Conservation (phyloP, 768 basidiomycete genomes). For the Mycena epipterygia region DNA sequence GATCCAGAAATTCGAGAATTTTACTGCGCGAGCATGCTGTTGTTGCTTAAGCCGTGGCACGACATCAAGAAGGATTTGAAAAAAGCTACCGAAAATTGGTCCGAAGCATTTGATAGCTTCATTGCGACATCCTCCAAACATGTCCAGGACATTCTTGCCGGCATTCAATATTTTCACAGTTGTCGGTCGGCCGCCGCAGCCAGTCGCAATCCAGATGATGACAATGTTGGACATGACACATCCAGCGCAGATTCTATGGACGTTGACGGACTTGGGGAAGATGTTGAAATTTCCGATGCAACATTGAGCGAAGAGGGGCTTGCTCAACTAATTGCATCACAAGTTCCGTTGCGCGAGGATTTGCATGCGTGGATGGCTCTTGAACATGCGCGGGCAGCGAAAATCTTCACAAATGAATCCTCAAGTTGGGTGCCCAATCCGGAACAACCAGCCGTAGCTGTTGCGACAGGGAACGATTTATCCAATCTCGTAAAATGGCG, state of each 20-base stretch:
- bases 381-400: neutral
- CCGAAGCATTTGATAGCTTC: conserved; percentile 17
- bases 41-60: conserved; percentile 56
- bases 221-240: neutral
- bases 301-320: neutral
- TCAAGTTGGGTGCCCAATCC: conserved; percentile 22
- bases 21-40: conserved; percentile 53
- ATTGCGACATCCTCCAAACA: neutral
- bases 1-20: conserved; percentile 40
- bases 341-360: conserved; percentile 31
- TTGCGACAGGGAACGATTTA: conserved; percentile 4
- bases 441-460: conserved; percentile 14
- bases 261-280: neutral
- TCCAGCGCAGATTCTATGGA: neutral
- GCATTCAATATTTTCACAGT: conserved; percentile 29
- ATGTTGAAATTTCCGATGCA: neutral
- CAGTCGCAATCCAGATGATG: neutral
- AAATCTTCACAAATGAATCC: conserved; percentile 25
- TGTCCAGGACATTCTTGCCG: conserved; percentile 7
- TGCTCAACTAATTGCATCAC: neutral
- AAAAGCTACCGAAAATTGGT: neutral
- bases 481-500: neutral
- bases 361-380: neutral
- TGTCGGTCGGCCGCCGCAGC: conserved; percentile 23
- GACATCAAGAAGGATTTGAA: conserved; percentile 37